Evolutionary conservation across 2,329 filamentous ascomycete genomes (phyloP).

Genomic region (Paramyrothecium sp.): DNA sequence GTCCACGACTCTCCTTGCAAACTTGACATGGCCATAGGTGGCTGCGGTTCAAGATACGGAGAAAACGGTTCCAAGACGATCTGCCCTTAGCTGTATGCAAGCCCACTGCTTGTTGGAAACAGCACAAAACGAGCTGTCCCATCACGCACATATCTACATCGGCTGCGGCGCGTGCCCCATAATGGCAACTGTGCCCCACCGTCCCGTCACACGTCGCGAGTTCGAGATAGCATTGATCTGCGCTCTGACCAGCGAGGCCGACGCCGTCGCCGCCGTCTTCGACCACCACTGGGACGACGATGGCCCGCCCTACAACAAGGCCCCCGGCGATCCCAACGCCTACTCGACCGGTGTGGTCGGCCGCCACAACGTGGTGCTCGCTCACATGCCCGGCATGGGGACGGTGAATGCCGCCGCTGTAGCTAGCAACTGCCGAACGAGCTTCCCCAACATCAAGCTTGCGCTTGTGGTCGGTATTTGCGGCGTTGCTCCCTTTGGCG

Average conservation of each 20-base stretch:
- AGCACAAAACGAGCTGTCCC: no score
- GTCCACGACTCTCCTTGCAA: no score
- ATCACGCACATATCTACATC: no score
- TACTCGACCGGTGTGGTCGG: constrained; percentile 27
- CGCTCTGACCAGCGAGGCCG: constrained; percentile 19
- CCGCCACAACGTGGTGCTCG: constrained; percentile 24
- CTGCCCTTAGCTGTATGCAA: no score
- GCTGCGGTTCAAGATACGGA: no score
- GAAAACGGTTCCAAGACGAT: no score
- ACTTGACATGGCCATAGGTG: no score
- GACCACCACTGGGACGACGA: constrained; percentile 23
- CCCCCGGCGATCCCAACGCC: constrained; percentile 21
- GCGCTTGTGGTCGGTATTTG: constrained; percentile 16
- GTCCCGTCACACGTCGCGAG: no score
- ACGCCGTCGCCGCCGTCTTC: constrained; percentile 19
- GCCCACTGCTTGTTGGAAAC: no score
- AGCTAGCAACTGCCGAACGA: constrained; percentile 8
- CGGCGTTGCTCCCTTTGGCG: constrained; percentile 15
- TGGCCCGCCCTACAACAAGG: constrained; percentile 14
- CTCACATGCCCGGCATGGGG: constrained; percentile 24
- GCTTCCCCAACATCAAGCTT: constrained; percentile 15
- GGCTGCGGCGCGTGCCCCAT: no score
- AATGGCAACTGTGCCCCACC: no score
- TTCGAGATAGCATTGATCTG: constrained; percentile 26
- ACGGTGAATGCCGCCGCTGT: constrained; percentile 21